Evolutionary conservation across 2,329 filamentous ascomycete species (phyloP), one percentile per base, ranked within the genome.

Genomic region (Trematosphaeria pertusa): DNA sequence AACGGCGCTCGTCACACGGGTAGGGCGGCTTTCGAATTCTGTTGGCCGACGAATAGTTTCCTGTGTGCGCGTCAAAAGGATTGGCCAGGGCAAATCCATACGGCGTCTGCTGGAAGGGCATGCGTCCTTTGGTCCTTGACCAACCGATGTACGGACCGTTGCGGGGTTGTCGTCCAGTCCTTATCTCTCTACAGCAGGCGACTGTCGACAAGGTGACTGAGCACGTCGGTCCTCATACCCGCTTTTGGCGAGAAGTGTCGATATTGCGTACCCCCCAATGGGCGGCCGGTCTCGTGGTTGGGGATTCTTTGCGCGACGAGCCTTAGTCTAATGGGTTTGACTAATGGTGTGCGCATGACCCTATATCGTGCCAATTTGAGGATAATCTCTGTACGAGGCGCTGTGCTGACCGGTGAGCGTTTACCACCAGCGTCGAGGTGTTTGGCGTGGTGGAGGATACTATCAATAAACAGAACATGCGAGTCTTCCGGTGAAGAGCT

Each of bases 391-490:
- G 31, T 46, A 39, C 43, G 33, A 50, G 40, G 46, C 18, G 43
- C 35, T n/a, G 30, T 51, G 51, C 45, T 46, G 53, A 62, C 60
- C 57, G 60, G 60, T 61, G 53, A 63, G 43, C 40, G 28, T 30
- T 22, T 15, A 22, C 19, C 28, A 22, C 32, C 40, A 46, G 20
- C 24, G 37, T 22, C 36, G 19, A 24, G 31, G 38, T 28, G 31
- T 39, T 35, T 43, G 31, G 20, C 8, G 34, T 35, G 35, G 30
- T 41, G 19, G 37, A 22, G 38, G 37, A 26, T 30, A 42, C 31
- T 34, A 38, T 45, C 42, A 21, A 45, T 42, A 41, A 42, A 38
- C 36, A 43, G 35, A 46, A 40, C 26, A 24, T 28, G 40, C 42
- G 20, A 31, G 19, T 14, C 30, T 38, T 62, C 61, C 61, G 61